Evolutionary conservation across 371 early-diverging fungal species (phyloP), one percentile per base, ranked within the genome.

Genomic region (Syncephalastrum racemosum): DNA sequence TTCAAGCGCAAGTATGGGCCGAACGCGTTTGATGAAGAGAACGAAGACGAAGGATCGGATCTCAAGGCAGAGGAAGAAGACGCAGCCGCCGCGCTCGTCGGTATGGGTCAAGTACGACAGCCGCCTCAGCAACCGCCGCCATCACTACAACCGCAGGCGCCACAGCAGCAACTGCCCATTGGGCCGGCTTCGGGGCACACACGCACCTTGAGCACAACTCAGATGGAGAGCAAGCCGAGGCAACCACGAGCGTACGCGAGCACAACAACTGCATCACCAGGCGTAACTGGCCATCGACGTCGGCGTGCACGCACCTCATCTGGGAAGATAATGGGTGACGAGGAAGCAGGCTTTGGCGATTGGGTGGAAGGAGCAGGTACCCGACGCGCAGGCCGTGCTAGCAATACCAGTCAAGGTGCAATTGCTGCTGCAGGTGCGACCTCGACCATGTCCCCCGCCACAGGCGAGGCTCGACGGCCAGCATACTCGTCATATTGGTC

Each of bases 401-500:
- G 36, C 50, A 50, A 10, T 15, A 16, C 7, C n/a, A n/a, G 36
- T 8, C 36, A 31, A 31, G 36, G 36, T 31, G 36, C 36, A 12
- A 5, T 31, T 12, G 36, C 10, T 31, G 36, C 8, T 8, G 19
- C 49, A n/a, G 19, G 22, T 12, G 49, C 39, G 6, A 36, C 18
- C 16, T 36, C 25, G 31, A 5, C 36, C 18, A 25, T 36, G 36
- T n/a, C 24, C 7, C 25, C 68, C 41, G n/a, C 53, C 4, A 27
- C 67, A 5, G 63, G 60, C 4, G 53, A 56, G 18, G 46, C 62
- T 1, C 81, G 73, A 45, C 74, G 73, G 0, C 70, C 83, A 18
- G 67, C 75, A 0, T 84, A 82, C 62, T 90, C 90, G 5, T 94
- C 95, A 0, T 94, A 93, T 55, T 95, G 96, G 96, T 88, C 94